Conservation (phyloP, 495 filamentous ascomycete species). For the Lepraria neglecta region DNA sequence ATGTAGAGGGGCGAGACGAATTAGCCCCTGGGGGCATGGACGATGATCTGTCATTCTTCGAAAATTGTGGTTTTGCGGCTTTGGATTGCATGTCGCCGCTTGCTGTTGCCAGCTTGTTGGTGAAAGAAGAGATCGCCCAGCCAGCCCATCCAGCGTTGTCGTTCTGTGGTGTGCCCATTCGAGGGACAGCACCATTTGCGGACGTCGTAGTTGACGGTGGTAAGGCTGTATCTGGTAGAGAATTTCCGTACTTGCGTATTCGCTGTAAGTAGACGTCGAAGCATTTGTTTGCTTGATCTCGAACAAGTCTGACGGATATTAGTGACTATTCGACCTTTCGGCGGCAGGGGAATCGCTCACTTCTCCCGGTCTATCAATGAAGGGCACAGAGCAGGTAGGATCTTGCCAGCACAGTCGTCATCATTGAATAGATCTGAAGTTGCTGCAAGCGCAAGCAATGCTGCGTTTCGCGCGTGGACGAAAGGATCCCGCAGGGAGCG, state of each 20-base stretch:
- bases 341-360: conserved; percentile 32
- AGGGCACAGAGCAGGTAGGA: conserved; percentile 79
- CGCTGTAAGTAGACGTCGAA: conserved; percentile 83
- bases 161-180: conserved; percentile 69
- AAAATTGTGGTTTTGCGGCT: conserved; percentile 28
- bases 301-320: conserved; percentile 52
- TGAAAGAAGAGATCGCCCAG: conserved; percentile 99
- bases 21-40: conserved; percentile 39
- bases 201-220: conserved; percentile 41
- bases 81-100: conserved; percentile 73
- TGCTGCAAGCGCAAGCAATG: conserved; percentile 74
- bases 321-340: not conserved
- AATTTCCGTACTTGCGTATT: conserved; percentile 66
- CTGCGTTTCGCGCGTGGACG: conserved; percentile 83
- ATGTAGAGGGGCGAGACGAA: conserved; percentile 32
- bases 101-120: conserved; percentile 79
- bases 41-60: conserved; percentile 39
- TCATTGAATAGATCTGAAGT: conserved; percentile 83
- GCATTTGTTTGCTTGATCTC: conserved; percentile 86
- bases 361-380: conserved; percentile 84
- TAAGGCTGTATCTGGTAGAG: conserved; percentile 74
- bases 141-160: conserved; percentile 76
- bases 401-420: conserved; percentile 77
- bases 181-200: conserved; percentile 43
- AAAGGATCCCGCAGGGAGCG: conserved; percentile 89